These are phyloP conservation scores for Ceratobasidium sp. DNA, from an alignment of 1,284 basidiomycete genomes.

Conservation along the genomic window DNA sequence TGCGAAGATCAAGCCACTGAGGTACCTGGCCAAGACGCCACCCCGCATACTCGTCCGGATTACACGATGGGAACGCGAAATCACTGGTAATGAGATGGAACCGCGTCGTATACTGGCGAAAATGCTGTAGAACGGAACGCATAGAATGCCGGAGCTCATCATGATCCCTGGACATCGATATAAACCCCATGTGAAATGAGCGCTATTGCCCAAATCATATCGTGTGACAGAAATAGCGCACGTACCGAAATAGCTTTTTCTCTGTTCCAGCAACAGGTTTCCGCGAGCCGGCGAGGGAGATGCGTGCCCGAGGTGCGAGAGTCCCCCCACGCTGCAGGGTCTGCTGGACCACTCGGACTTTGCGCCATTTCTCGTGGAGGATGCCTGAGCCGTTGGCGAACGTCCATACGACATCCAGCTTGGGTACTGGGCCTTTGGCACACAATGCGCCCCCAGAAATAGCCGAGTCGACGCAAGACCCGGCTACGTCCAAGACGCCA, in stretches of 20 bases:
- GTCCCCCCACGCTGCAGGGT: slow-evolving; percentile 30
- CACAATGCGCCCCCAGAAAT: slow-evolving; percentile 17
- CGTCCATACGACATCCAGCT: slow-evolving; percentile 47
- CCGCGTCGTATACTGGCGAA: slow-evolving; percentile 24
- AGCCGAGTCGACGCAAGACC: slow-evolving; percentile 17
- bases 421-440: background rate
- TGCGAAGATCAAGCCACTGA: slow-evolving; percentile 44
- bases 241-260: slow-evolving; percentile 42
- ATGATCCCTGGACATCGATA: slow-evolving; percentile 44
- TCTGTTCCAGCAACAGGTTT: slow-evolving; percentile 13
- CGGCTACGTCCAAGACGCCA: slow-evolving; percentile 1
- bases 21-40: slow-evolving; percentile 47
- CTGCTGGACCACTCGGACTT: slow-evolving; percentile 32
- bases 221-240: slow-evolving; percentile 12
- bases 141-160: slow-evolving; percentile 48
- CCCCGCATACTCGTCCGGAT: slow-evolving; percentile 26
- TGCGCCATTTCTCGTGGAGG: slow-evolving; percentile 39
- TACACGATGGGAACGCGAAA: slow-evolving; percentile 44
- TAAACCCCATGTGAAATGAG: background rate
- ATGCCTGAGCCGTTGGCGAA: slow-evolving; percentile 47
- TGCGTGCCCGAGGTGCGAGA: slow-evolving; percentile 16
- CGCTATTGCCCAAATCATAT: background rate
- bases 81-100: slow-evolving; percentile 46
- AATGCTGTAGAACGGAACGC: slow-evolving; percentile 47
- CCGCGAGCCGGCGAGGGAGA: background rate